A percentile compares a stretch with the other conserved stretches of the same genome.
Evolutionary conservation across 768 basidiomycete species (phyloP).

Genomic region (Amanita polypyramis): DNA sequence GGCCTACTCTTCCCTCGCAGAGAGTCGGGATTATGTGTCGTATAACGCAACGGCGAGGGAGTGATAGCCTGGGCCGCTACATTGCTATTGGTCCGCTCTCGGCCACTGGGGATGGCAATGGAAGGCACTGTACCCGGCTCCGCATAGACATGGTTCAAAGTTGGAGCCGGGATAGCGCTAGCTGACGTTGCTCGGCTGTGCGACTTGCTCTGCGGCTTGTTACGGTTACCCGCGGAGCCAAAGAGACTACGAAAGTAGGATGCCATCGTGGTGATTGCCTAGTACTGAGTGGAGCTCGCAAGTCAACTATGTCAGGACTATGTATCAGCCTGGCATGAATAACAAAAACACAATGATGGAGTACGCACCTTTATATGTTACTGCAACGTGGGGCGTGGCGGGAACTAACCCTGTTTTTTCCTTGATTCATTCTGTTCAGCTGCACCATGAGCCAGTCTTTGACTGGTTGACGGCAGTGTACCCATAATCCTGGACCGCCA

Average conservation of each 20-base stretch:
- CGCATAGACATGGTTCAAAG: constrained; percentile 31
- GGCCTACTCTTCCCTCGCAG: constrained; percentile 6
- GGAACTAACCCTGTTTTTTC: constrained; percentile 4
- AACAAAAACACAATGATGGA: background rate
- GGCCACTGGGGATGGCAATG: constrained; percentile 25
- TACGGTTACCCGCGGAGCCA: constrained; percentile 2
- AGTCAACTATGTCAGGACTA: background rate
- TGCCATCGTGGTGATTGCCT: constrained; percentile 4
- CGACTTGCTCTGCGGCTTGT: constrained; percentile 18
- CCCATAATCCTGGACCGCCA: constrained; percentile 4
- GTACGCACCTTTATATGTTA: background rate
- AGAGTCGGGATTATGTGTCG: constrained; percentile 21
- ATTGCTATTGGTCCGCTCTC: constrained; percentile 29
- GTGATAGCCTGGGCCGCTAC: constrained; percentile 23
- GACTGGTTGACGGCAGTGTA: constrained; percentile 1
- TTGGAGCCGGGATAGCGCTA: constrained; percentile 17
- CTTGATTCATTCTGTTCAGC: background rate
- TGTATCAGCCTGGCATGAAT: background rate
- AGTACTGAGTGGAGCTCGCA: background rate
- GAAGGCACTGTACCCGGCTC: constrained; percentile 21
- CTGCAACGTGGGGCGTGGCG: constrained; percentile 2
- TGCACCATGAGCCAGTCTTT: background rate
- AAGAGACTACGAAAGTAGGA: constrained; percentile 10
- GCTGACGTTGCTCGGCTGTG: constrained; percentile 33
- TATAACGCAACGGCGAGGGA: constrained; percentile 31